Base-by-base conservation (phyloP, 352 stramenopile species). In the Phytophthora pistaciae region DNA sequence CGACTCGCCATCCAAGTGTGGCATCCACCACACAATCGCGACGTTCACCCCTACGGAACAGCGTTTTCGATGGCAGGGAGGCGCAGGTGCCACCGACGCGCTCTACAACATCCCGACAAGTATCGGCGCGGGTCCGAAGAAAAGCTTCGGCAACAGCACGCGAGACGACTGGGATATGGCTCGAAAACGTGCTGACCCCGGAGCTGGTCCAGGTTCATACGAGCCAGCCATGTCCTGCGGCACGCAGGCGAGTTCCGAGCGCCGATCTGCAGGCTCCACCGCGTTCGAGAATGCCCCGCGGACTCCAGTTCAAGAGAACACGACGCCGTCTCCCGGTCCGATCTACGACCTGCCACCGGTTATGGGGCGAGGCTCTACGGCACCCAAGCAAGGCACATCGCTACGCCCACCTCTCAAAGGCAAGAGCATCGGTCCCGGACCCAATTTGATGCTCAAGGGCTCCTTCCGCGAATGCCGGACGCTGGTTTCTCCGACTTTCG, bases 91-190 rank as follows among this genome's bases (percentile, higher is more conserved):
- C 27, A 92, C 85, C 1, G 84, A 95, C 67, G 88, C 85, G 14
- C 63, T 95, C 31, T 95, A 95, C 68, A 86, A 72, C n/a, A 61
- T 95, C 6, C 88, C 88, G 0, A 79, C 83, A 3, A 91, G 71
- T 27, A 83, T 93, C 52, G 85, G 85, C 21, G 49, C 81, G 0
- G 79, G 80, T 0, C 25, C 74, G 0, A 89, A 88, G 55, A 95
- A 94, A 63, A 88, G 87, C 65, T 95, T 94, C 27, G 87, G 88
- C 44, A 92, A 85, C 21, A 92, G 82, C 66, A 94, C 88, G 21
- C 78, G 87, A 5, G 88, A 94, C 6, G 86, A 95, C 61, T 94
- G 88, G 88, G 88, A 95, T 55, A n/a, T 77, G 40, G 77, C 68
- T 29, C 82, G 85, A 50, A 93, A 93, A 69, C 75, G 70, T 21